Conservation (phyloP, 2,329 filamentous ascomycete genomes). For the Epichloe glyceriae region DNA sequence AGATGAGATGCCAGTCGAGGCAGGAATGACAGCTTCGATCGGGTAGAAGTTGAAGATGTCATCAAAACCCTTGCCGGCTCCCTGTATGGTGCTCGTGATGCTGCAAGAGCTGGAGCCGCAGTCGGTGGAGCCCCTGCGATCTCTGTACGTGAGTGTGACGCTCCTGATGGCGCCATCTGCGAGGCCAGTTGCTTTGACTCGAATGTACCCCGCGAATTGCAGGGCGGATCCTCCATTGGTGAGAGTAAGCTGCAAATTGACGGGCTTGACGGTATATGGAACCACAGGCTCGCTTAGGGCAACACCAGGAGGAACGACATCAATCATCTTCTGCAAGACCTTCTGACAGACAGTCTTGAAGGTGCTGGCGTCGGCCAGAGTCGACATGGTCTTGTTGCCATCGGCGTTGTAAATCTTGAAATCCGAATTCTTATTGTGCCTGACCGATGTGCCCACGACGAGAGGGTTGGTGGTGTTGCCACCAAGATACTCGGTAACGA, state of each 20-base stretch:
- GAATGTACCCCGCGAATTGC: conserved; percentile 40
- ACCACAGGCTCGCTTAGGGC: conserved; percentile 36
- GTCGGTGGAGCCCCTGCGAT: conserved; percentile 34
- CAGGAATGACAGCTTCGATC: conserved; percentile 36
- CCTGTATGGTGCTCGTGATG: conserved; percentile 32
- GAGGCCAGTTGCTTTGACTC: conserved; percentile 39
- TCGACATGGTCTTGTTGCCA: conserved; percentile 38
- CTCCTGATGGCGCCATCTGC: conserved; percentile 28
- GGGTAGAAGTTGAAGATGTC: conserved; percentile 45
- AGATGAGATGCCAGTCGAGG: conserved; percentile 47
- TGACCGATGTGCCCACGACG: conserved; percentile 36
- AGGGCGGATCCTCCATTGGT: conserved; percentile 33
- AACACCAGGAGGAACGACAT: conserved; percentile 41
- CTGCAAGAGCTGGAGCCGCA: conserved; percentile 30
- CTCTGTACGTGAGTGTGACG: conserved; percentile 41
- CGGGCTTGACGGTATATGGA: conserved; percentile 48
- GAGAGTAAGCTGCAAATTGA: conserved; percentile 41
- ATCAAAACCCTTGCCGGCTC: conserved; percentile 42
- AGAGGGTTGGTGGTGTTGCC: conserved; percentile 42
- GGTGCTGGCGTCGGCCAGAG: conserved; percentile 28
- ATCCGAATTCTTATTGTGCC: conserved; percentile 36
- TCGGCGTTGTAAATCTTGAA: conserved; percentile 43
- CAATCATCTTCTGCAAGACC: conserved; percentile 47
- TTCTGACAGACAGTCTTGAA: conserved; percentile 36
- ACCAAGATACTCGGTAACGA: conserved; percentile 43